Conservation (phyloP, 2,329 filamentous ascomycete genomes). For the Cladorrhinum sp. region DNA sequence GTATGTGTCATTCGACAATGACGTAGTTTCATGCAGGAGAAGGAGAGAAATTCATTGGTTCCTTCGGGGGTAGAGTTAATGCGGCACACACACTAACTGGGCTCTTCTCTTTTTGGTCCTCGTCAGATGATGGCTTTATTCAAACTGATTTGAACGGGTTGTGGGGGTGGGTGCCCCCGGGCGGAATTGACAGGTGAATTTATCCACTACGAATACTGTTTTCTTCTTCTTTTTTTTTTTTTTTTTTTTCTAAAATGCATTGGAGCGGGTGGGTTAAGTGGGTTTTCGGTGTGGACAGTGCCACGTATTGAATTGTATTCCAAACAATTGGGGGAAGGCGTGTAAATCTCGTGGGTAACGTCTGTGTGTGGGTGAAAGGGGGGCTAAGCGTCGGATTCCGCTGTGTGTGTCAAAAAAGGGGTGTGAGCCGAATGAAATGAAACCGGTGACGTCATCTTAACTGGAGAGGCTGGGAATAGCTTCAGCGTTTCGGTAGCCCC, state of each 20-base stretch:
- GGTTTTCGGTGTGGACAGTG: not conserved
- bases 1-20: slow-evolving; percentile 15
- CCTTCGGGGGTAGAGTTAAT: no score
- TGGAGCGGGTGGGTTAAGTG: no score
- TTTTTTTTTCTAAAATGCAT: no score
- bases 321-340: not conserved
- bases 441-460: slow-evolving; percentile 19
- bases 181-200: no score
- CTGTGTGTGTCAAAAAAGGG: not conserved
- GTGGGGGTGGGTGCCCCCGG: no score
- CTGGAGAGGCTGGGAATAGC: slow-evolving; percentile 5
- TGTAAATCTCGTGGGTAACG: no score
- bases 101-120: not conserved
- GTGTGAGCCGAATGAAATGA: not conserved
- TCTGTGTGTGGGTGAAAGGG: no score
- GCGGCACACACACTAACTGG: not conserved
- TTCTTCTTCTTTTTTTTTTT: no score
- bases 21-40: slow-evolving; percentile 18
- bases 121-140: slow-evolving; percentile 14
- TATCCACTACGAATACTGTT: no score
- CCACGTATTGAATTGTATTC: not conserved
- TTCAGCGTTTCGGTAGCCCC: not conserved
- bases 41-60: no score
- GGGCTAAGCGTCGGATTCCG: no score
- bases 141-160: no score